phyloP scores from a whole-genome alignment of 306 rosid species.

The Styphnolobium japonicum region DNA sequence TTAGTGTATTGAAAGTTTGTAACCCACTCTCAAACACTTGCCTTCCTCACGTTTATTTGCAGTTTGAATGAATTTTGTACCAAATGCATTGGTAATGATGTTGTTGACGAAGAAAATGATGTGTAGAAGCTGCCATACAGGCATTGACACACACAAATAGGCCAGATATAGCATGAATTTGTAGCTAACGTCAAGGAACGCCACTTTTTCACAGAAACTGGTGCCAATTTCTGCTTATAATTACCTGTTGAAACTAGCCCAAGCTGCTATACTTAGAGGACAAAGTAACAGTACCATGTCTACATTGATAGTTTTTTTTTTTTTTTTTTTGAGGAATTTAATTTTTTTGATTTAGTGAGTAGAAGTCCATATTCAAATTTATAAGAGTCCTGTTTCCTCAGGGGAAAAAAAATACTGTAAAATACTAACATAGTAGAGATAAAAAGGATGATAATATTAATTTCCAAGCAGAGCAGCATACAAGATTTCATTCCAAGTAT shows the following conservation, averaged over 20 bases:
- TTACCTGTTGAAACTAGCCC: not conserved
- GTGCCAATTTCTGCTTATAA: not conserved
- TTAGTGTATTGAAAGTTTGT: too few relatives aligned
- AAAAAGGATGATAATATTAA: not conserved
- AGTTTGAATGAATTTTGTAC: not conserved
- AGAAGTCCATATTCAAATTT: not conserved
- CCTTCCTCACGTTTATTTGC: not conserved
- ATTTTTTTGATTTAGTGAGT: too few relatives aligned
- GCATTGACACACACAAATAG: too few relatives aligned
- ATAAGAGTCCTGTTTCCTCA: not conserved
- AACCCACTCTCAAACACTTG: too few relatives aligned
- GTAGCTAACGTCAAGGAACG: too few relatives aligned
- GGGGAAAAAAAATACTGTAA: not conserved
- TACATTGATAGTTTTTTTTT: too few relatives aligned
- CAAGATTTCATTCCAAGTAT: slow-evolving; percentile 66
- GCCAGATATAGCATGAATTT: too few relatives aligned
- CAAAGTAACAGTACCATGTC: not conserved
- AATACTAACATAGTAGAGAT: not conserved
- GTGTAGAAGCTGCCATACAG: not conserved
- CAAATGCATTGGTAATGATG: not conserved
- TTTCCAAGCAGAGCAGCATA: slow-evolving; percentile 41
- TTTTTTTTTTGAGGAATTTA: too few relatives aligned
- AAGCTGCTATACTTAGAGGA: not conserved
- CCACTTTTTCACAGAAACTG: not conserved
- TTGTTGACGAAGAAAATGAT: not conserved